Percentiles rank a stretch among this genome's conserved stretches.
phyloP scores from a whole-genome alignment of 345 rosid species.

The Passiflora organensis region DNA sequence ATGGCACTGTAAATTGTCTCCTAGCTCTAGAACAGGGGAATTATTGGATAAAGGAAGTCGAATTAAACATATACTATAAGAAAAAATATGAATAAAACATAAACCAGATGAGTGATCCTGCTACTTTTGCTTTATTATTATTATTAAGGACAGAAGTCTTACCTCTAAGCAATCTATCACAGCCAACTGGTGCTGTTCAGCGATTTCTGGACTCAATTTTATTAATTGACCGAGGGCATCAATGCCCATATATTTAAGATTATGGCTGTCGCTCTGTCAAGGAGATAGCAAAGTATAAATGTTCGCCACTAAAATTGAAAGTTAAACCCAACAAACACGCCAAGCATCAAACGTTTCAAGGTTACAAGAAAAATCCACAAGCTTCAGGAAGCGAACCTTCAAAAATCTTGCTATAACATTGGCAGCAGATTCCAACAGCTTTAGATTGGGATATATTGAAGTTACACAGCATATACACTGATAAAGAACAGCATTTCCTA shows the following conservation, averaged over 20 bases:
- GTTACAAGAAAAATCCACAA: conserved; percentile 7
- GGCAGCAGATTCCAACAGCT: conserved; percentile 87
- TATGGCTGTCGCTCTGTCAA: conserved; percentile 94
- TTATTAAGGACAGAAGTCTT: conserved; percentile 21
- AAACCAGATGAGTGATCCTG: conserved; percentile 9
- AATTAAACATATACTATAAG: neutral
- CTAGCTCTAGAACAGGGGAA: neutral
- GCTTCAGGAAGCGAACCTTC: conserved; percentile 51
- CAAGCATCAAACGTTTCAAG: neutral
- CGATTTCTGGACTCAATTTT: conserved; percentile 85
- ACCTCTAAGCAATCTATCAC: conserved; percentile 99
- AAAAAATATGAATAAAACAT: neutral
- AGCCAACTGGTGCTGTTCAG: conserved; percentile 97
- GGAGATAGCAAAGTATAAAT: conserved; percentile 13
- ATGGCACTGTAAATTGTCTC: no score
- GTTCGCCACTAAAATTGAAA: conserved; percentile 9
- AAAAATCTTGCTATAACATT: conserved; percentile 77
- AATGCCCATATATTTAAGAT: conserved; percentile 93
- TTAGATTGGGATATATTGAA: conserved; percentile 71
- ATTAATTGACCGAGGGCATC: conserved; percentile 92
- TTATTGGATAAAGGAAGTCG: no score
- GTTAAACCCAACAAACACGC: neutral
- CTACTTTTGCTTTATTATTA: neutral
- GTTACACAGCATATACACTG: conserved; percentile 93
- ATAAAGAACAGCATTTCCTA: conserved; percentile 89